Evolutionary conservation across 202 grass and related monocot genomes (phyloP), one percentile per base, ranked within the genome.

Genomic region (Saccharum hybrid): DNA sequence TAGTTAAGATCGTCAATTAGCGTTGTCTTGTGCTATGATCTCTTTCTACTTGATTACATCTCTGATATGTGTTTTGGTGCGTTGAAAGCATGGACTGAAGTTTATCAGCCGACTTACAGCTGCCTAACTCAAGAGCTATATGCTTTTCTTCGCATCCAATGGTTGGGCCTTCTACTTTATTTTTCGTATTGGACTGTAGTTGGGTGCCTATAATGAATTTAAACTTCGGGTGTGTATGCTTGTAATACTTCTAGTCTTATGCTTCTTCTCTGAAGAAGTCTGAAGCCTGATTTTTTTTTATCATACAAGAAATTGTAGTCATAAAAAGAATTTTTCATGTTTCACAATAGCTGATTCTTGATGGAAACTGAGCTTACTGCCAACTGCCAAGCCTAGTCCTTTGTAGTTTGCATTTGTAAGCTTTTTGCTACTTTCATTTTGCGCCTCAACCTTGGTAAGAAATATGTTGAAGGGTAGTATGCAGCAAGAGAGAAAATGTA

Each of bases 321-420:
- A 22, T 21, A 66, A 52, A 36, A 49, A 52, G 10, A 28, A 21
- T 37, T n/a, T 66, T 66, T 30, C 28, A 34, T 66, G 15, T 22
- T 76, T 61, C 30, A 36, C 28, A 19, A 31, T 56, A 76, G 52
- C n/a, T 76, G 33, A 40, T 46, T 71, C 22, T 45, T 71, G 68
- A 46, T 71, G 41, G 68, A 30, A 16, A 16, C 6, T 46, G 22
- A 71, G 11, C 68, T 28, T 71, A 30, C 28, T 64, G 40, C 5
- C 41, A 78, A 48, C 16, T 65, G 40, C 23, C 41, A 78, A 49
- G 26, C 39, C 9, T 49, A 78, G 18, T 16, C 16, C 31, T 66
- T 14, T 36, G 16, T 66, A 37, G 39, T 51, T 3, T 30, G 1
- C 16, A 41, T 41, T 21, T 37, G 30, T 8, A 37, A 66, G n/a